These are phyloP conservation scores for Saturnispora sekii DNA, from an alignment of 805 yeast genomes.

Conservation along the genomic window DNA sequence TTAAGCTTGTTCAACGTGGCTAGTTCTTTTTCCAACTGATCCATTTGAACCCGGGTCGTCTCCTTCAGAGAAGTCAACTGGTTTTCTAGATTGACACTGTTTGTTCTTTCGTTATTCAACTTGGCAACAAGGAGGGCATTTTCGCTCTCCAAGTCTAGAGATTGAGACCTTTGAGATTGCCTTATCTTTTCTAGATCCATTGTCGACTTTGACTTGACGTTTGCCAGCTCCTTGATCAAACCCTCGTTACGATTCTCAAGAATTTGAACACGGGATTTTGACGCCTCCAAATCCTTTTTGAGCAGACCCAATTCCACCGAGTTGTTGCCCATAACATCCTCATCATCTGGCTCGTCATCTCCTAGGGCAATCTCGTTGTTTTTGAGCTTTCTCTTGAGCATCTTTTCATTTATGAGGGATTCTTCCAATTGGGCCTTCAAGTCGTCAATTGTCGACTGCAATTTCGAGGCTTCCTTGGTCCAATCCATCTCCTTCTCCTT, in stretches of 20 bases:
- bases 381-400: constrained; percentile 48
- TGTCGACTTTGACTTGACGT: constrained; percentile 36
- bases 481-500: constrained; percentile 71
- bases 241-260: constrained; percentile 73
- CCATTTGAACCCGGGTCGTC: constrained; percentile 35
- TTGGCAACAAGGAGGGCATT: constrained; percentile 53
- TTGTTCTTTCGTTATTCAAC: constrained; percentile 40
- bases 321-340: constrained; percentile 23
- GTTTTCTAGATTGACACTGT: constrained; percentile 16
- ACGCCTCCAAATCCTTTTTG: constrained; percentile 64
- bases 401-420: constrained; percentile 53
- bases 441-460: constrained; percentile 39
- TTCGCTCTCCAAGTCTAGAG: constrained; percentile 56
- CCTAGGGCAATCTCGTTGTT: constrained; percentile 36
- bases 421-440: constrained; percentile 52
- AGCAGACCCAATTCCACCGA: constrained; percentile 35
- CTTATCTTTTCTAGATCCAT: constrained; percentile 34
- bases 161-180: constrained; percentile 35
- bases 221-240: constrained; percentile 54
- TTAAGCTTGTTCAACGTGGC: constrained; percentile 30
- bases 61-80: constrained; percentile 27
- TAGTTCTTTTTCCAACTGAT: constrained; percentile 41
- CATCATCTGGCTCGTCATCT: constrained; percentile 18
- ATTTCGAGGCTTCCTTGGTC: constrained; percentile 46
- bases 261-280: constrained; percentile 57